Evolutionary conservation across 2,329 filamentous ascomycete species (phyloP).

Genomic region (Botryotinia narcissicola): DNA sequence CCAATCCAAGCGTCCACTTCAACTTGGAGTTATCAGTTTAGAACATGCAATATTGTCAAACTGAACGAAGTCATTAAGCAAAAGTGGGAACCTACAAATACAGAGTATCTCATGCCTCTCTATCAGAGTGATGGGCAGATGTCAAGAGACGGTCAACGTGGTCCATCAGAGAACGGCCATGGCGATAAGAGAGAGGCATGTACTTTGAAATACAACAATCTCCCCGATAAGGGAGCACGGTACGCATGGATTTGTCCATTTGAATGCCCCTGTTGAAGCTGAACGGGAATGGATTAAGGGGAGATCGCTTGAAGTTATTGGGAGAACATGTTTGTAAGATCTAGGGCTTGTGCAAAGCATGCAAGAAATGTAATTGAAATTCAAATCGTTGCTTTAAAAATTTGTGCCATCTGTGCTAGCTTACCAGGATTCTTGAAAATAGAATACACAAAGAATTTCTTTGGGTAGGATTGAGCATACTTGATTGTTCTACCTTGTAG

Average conservation of each 20-base stretch:
- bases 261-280: neutral
- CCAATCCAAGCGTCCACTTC: neutral
- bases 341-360: neutral
- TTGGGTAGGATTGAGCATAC: neutral
- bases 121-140: neutral
- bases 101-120: constrained; percentile 4
- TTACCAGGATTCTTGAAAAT: neutral
- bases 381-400: neutral
- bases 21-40: neutral
- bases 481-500: neutral
- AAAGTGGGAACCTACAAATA: neutral
- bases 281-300: neutral
- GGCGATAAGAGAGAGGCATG: neutral
- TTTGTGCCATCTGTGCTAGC: neutral
- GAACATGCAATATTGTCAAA: neutral
- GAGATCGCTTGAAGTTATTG: neutral
- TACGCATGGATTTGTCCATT: constrained; percentile 14
- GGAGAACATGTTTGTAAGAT: neutral
- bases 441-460: neutral
- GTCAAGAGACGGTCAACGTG: neutral
- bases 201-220: neutral
- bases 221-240: neutral
- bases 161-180: neutral
- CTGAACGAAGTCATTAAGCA: neutral
- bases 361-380: neutral